Percentiles rank a stretch among this genome's conserved stretches.
phyloP scores from a whole-genome alignment of 805 yeast genomes.

The Zygotorulaspora florentina region DNA sequence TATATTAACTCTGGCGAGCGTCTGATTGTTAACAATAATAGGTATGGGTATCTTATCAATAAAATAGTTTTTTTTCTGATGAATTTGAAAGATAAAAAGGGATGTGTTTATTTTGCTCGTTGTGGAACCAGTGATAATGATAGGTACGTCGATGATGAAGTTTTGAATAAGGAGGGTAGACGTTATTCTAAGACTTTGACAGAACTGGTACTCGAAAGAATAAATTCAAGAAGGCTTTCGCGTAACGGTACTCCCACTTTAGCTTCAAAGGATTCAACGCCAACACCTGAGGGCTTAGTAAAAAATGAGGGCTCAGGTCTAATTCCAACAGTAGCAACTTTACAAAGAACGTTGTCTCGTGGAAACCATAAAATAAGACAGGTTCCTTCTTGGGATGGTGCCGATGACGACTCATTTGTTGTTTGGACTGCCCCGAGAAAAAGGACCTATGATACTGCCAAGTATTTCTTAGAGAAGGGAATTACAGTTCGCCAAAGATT shows the following conservation, averaged over 20 bases:
- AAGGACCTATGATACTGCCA: slow-evolving; percentile 77
- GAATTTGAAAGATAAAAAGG: slow-evolving; percentile 83
- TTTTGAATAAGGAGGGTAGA: slow-evolving; percentile 68
- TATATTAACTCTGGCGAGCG: slow-evolving; percentile 87
- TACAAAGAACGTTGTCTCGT: slow-evolving; percentile 23
- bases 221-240: slow-evolving; percentile 29
- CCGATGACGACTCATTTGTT: slow-evolving; percentile 57
- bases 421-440: slow-evolving; percentile 95
- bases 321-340: slow-evolving; percentile 25
- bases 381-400: slow-evolving; percentile 49
- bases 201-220: slow-evolving; percentile 44
- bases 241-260: slow-evolving; percentile 11
- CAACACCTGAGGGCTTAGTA: slow-evolving; percentile 5
- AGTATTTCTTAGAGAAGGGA: slow-evolving; percentile 57
- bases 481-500: slow-evolving; percentile 69
- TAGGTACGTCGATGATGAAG: slow-evolving; percentile 73
- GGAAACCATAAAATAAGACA: slow-evolving; percentile 33
- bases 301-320: slow-evolving; percentile 26
- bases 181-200: slow-evolving; percentile 63
- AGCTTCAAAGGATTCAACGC: slow-evolving; percentile 8
- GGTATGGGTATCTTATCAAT: slow-evolving; percentile 83
- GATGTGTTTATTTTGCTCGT: slow-evolving; percentile 89
- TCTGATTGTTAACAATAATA: slow-evolving; percentile 72
- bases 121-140: slow-evolving; percentile 51
- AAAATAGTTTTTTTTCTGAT: slow-evolving; percentile 88